These are phyloP conservation scores for Pleurotus platypus DNA, from an alignment of 768 basidiomycete genomes.

Conservation along the genomic window DNA sequence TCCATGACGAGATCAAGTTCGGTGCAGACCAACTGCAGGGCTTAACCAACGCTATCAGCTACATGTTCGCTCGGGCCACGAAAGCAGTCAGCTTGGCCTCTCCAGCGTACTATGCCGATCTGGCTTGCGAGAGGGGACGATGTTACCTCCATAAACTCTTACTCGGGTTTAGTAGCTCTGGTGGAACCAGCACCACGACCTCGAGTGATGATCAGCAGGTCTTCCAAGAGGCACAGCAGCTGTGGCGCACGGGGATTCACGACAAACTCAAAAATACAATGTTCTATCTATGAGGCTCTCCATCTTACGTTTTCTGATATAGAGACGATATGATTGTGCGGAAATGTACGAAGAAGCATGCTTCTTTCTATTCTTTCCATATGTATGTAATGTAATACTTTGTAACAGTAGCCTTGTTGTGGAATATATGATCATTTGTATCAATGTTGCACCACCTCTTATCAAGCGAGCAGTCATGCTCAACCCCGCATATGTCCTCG, in stretches of 20 bases:
- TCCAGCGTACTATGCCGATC: conserved; percentile 80
- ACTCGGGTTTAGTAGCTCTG: conserved; percentile 38
- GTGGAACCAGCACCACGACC: conserved; percentile 28
- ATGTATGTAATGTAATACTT: too few species aligned
- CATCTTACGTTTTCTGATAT: too few species aligned
- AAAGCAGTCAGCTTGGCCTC: conserved; percentile 82
- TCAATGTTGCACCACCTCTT: too few species aligned
- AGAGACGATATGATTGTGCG: too few species aligned
- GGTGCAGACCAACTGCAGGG: conserved; percentile 67
- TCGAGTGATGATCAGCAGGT: conserved; percentile 41
- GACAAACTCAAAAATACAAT: conserved; percentile 63
- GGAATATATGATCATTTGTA: too few species aligned
- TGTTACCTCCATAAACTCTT: conserved; percentile 76
- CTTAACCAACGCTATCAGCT: conserved; percentile 68
- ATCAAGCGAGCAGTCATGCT: too few species aligned
- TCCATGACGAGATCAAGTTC: conserved; percentile 75
- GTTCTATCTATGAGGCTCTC: conserved; percentile 58
- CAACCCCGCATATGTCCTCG: not conserved
- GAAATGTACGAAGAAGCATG: too few species aligned
- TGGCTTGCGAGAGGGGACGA: conserved; percentile 61
- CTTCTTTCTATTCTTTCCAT: too few species aligned
- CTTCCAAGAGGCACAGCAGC: conserved; percentile 43
- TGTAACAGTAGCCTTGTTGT: too few species aligned
- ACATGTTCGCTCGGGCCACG: conserved; percentile 83
- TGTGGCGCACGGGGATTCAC: conserved; percentile 58